phyloP scores from a whole-genome alignment of 257 asterid genomes.

The Gentiana dahurica region DNA sequence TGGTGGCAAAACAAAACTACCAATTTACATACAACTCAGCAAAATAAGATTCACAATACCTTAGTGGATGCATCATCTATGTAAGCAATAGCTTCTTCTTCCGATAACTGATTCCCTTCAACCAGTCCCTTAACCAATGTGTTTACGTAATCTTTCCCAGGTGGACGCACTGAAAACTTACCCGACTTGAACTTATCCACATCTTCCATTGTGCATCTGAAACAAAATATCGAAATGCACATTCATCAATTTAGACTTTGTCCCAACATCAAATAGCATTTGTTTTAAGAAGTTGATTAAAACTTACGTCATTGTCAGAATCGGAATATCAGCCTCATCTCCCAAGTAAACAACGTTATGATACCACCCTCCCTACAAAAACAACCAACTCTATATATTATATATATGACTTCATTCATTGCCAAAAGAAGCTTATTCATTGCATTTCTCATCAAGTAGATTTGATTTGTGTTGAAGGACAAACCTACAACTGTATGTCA shows the following conservation, averaged over 20 bases:
- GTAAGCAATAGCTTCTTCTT: conserved; percentile 65
- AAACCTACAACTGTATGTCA: too few species aligned
- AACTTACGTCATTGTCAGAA: conserved; percentile 89
- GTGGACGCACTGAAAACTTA: conserved; percentile 35
- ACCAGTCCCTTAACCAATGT: conserved; percentile 71
- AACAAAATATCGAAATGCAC: not conserved
- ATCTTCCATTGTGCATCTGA: conserved; percentile 58
- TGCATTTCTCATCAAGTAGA: too few species aligned
- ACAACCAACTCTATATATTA: conserved; percentile 1
- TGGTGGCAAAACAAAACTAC: too few species aligned
- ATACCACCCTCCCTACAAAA: conserved; percentile 75
- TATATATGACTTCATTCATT: too few species aligned
- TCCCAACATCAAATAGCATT: too few species aligned
- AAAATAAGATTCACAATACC: conserved; percentile 21
- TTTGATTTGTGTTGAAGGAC: too few species aligned
- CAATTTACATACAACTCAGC: too few species aligned
- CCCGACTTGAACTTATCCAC: conserved; percentile 57
- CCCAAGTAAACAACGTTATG: conserved; percentile 73
- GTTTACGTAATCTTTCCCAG: conserved; percentile 50
- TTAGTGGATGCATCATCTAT: conserved; percentile 50
- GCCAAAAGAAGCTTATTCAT: too few species aligned
- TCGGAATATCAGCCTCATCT: conserved; percentile 53
- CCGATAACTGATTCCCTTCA: conserved; percentile 66
- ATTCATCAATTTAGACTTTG: too few species aligned
- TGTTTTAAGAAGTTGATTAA: conserved; percentile 1